Evolutionary conservation across 352 stramenopile species (phyloP), one percentile per base, ranked within the genome.

Genomic region (Globisporangium uncinulatum): DNA sequence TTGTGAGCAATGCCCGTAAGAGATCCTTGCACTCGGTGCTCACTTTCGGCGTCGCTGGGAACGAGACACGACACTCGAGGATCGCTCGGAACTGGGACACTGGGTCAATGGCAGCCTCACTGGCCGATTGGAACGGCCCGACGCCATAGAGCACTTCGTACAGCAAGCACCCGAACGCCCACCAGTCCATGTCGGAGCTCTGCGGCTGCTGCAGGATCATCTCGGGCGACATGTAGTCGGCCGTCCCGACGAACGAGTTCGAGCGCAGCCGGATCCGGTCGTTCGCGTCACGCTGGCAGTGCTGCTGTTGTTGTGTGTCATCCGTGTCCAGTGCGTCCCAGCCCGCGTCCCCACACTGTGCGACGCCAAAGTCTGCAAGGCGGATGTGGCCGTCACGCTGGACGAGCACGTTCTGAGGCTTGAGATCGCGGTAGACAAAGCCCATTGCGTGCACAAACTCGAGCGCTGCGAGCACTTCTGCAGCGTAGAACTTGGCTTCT

Each of bases 401-500:
- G 8, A 73, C 32, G 1, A 73, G 49, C 31, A 73, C 59, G 37
- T 73, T 73, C 55, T 73, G 58, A 6, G 78, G 78, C 64, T 92
- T 91, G n/a, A 92, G 67, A 7, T 60, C 66, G 54, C 65, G 61
- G 39, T 63, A 76, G 3, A 46, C 41, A n/a, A 46, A 46, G 11
- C 41, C 41, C 41, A 46, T 46, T n/a, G 41, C 14, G 41, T 46
- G 41, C 41, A 46, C 41, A n/a, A 46, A 46, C 55, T 99, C 93
- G 13, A 99, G 69, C 0, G 94, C 81, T 17, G 89, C 65, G 39
- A 98, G 89, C 45, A 99, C 91, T 71, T 99, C 97, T 2, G 92
- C 96, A 6, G 96, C 76, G 73, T 99, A 99, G 66, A 99, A 98
- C 47, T 66, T 75, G 62, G 59, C 62, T 61, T 74, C 60, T 63